Evolutionary conservation across 306 rosid species (phyloP), one percentile per base, ranked within the genome.

Genomic region (Vicia faba): DNA sequence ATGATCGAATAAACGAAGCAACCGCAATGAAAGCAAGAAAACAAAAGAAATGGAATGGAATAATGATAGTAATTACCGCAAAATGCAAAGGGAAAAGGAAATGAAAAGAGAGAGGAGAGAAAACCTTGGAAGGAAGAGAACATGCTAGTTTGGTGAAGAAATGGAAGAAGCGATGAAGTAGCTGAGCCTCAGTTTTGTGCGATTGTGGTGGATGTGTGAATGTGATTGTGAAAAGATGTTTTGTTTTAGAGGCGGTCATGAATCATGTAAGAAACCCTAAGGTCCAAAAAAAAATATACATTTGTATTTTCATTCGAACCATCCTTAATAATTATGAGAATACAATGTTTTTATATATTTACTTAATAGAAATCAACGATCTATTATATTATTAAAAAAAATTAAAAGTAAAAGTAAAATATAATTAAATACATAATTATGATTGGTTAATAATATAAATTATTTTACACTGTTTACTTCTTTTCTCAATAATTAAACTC

Each of bases 111-210:
- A 62, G 18, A 11, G 16, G 19, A 33, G 23, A 70, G 49, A 51
- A 28, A 51, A 81, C 85, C 82, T 73, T 73, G 1, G 71, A 53
- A 64, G 73, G 19, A 72, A 48, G 70, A 72, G 8, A 76, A 49
- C 82, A 77, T 81, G 76, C 78, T 72, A 79, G 31, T 61, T 61
- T 15, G 74, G 26, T 5, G 60, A 36, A 48, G 51, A 8, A 26
- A 2, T 28, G 65, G 71, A 54, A 64, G 41, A 61, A 8, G 64
- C 66, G 39, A 64, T 28, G 44, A 54, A 53, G 78, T 5, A 63
- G 77, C 64, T 53, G 25, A 63, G 19, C 46, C 71, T 71, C 44
- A 20, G 41, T 61, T 71, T 71, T 61, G 63, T 23, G 54, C 33
- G 63, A 71, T 49, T 23, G 53, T n/a, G 11, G 25, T 43, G 55